Evolutionary conservation across 2,329 filamentous ascomycete genomes (phyloP), one percentile per base, ranked within the genome.

Genomic region (Aspergillus amoenus): DNA sequence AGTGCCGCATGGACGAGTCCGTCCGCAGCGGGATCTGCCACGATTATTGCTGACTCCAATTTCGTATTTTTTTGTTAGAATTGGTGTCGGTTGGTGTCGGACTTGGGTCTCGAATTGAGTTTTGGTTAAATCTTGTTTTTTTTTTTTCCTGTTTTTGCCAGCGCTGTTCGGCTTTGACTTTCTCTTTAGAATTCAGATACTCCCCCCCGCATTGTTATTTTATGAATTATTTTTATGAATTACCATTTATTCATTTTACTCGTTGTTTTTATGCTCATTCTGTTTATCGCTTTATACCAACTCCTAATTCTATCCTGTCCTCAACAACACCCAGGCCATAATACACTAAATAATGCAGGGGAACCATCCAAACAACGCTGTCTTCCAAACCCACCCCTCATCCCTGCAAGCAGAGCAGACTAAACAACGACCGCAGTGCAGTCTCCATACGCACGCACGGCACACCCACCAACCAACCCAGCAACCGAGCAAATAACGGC

Each of bases 21-120:
- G 32, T 37, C 47, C n/a, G 22, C 18, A 22, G 48, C 11, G 40
- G 42, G 9, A 45, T 52, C 48, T 56, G 51, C 42, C 51, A 27
- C 18, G 41, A 43, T 24, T 43, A 46, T 21, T 45, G 15, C 39
- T 53, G 41, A 53, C 15, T 30, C 27, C 27, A 11, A 3, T 30
- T 30, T 30, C 8, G 27, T 3, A 9, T 30, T 11, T 8, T 21
- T 21, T 21, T 21, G 21, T 21, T 3, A 21, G 21, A 21, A 21
- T 21, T 21, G 21, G 18, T 21, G 3, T 21, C 21, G 18, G 18
- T 18, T 18, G 18, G 18, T 18, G 18, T 18, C 18, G 18, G 18
- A 18, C 18, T 18, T 18, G 18, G n/a, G 7, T 17, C 17, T 41
- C 15, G 39, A 41, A n/a, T 41, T 41, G 39, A 4, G 8, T 42